Conservation (phyloP, 768 basidiomycete genomes). For the Postia placenta region DNA sequence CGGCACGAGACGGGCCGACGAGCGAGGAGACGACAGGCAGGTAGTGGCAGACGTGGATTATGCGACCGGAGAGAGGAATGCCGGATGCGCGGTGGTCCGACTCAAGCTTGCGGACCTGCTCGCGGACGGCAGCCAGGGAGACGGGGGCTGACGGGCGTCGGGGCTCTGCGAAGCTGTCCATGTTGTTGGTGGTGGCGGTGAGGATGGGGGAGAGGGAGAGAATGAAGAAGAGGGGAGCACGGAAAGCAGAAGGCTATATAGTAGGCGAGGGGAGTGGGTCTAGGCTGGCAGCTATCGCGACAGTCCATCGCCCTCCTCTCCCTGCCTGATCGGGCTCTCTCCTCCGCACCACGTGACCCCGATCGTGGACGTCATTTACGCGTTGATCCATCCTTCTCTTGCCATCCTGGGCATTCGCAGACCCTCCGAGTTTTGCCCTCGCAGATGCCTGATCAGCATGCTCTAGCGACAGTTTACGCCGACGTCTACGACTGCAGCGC, state of each 20-base stretch:
- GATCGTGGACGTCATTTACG: not conserved
- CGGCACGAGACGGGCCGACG: constrained; percentile 31
- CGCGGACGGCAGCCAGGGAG: constrained; percentile 67
- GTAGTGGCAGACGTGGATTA: constrained; percentile 90
- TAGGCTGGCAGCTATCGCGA: constrained; percentile 1
- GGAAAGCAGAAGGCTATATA: not conserved
- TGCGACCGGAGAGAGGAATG: constrained; percentile 75
- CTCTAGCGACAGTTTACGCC: not conserved
- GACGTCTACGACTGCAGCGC: not conserved
- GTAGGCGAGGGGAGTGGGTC: not conserved
- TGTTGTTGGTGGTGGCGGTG: constrained; percentile 20
- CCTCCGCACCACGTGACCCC: not conserved
- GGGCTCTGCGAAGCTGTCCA: constrained; percentile 74
- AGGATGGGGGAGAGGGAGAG: not conserved
- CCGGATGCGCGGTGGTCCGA: constrained; percentile 62
- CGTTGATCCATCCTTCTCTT: not conserved
- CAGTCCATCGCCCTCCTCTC: not conserved
- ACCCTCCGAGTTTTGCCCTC: not conserved
- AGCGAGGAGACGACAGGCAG: constrained; percentile 74
- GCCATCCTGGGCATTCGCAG: not conserved
- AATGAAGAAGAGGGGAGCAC: not conserved
- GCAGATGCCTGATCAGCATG: not conserved
- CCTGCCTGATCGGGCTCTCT: not conserved
- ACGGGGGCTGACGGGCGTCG: constrained; percentile 36
- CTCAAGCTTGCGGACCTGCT: constrained; percentile 68